phyloP scores from a whole-genome alignment of 805 yeast species.

The Candida endomychidarum region DNA sequence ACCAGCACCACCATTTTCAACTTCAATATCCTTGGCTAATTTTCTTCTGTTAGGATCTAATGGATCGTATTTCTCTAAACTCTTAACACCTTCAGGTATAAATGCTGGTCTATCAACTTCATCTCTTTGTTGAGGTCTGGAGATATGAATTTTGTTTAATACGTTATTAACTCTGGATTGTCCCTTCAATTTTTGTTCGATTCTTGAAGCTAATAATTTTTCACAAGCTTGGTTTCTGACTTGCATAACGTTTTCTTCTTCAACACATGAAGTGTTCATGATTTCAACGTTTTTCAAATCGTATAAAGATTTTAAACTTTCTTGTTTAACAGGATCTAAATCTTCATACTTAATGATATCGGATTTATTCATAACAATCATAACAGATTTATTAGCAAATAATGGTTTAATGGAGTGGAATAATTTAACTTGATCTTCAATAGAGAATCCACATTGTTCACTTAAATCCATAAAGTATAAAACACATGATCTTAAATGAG shows the following conservation, averaged over 20 bases:
- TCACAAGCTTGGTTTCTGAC: constrained; percentile 98
- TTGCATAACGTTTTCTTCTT: constrained; percentile 92
- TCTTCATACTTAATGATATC: constrained; percentile 88
- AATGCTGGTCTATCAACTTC: constrained; percentile 74
- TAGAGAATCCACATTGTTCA: constrained; percentile 98
- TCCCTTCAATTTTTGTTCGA: constrained; percentile 94
- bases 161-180: constrained; percentile 85
- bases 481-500: constrained; percentile 95
- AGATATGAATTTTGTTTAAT: constrained; percentile 92
- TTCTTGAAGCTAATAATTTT: constrained; percentile 89
- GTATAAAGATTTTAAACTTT: constrained; percentile 61
- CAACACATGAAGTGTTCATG: constrained; percentile 89
- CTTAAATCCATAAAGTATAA: constrained; percentile 97
- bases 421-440: constrained; percentile 95
- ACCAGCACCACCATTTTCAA: constrained; percentile 98
- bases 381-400: constrained; percentile 93
- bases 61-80: constrained; percentile 64
- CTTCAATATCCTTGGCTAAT: constrained; percentile 87
- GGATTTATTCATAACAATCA: constrained; percentile 93
- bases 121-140: constrained; percentile 87
- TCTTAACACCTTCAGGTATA: constrained; percentile 76
- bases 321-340: constrained; percentile 72
- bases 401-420: constrained; percentile 97
- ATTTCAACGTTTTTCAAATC: constrained; percentile 82
- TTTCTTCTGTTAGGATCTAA: constrained; percentile 79